Evolutionary conservation across 202 grass and related monocot genomes (phyloP).

Genomic region (Digitaria exilis): DNA sequence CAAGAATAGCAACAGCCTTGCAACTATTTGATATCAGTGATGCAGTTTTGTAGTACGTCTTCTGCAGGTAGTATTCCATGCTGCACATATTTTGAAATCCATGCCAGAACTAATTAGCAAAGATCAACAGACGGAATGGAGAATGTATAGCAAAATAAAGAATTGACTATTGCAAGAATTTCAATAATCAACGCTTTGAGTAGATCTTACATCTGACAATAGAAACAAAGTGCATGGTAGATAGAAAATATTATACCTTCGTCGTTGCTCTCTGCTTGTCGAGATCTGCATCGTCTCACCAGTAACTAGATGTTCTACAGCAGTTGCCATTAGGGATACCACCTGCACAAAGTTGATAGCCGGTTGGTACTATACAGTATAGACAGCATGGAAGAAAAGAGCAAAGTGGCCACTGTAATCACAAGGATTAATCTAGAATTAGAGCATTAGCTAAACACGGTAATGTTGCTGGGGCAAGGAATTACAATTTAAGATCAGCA

Average conservation of each 20-base stretch:
- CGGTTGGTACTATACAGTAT: not conserved
- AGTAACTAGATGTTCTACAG: slow-evolving; percentile 90
- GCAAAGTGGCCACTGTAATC: not conserved
- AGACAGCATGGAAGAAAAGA: slow-evolving; percentile 14
- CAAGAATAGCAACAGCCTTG: slow-evolving; percentile 87
- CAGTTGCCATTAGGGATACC: slow-evolving; percentile 85
- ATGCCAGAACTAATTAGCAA: slow-evolving; percentile 45
- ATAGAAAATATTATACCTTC: slow-evolving; percentile 54
- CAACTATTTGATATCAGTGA: slow-evolving; percentile 99
- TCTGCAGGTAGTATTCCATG: slow-evolving; percentile 97
- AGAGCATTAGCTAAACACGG: not conserved
- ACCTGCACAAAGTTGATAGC: slow-evolving; percentile 59
- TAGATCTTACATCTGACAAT: slow-evolving; percentile 15
- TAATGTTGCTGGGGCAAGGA: not conserved
- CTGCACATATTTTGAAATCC: slow-evolving; percentile 48
- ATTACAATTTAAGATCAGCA: slow-evolving; percentile 17
- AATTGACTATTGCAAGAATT: slow-evolving; percentile 19
- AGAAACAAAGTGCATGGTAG: not conserved
- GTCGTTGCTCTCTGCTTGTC: slow-evolving; percentile 75
- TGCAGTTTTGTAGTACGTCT: slow-evolving; percentile 98
- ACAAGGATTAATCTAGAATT: slow-evolving; percentile 23
- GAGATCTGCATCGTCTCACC: slow-evolving; percentile 98
- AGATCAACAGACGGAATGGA: not conserved
- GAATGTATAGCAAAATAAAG: slow-evolving; percentile 18
- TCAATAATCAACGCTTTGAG: not conserved